Base-by-base conservation (phyloP, 495 filamentous ascomycete species). In the Hypoxylon crocopeplum region DNA sequence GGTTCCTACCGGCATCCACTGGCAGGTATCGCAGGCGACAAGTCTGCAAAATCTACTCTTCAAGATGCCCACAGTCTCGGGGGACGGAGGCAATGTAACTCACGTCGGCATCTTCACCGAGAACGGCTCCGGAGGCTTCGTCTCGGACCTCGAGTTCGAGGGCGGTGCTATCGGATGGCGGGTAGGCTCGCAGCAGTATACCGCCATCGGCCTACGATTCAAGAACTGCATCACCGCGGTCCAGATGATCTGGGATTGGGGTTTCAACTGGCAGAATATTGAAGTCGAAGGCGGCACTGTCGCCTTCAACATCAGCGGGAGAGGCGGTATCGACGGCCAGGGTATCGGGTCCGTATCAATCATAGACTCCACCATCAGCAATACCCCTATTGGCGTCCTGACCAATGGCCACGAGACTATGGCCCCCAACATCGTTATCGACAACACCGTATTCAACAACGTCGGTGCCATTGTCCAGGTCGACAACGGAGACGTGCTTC, bases 291-390 rank as follows among this genome's bases (percentile, higher is more conserved):
- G 41, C n/a, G 46, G 48, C 36, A 10, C 15, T 6, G 56, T 66
- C 13, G 69, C n/a, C 29, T 59, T 71, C 33, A 62, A 68, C 29
- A 57, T 66, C n/a, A 56, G 25, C 6, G 62, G 73, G 7, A 79
- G 75, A n/a, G 77, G 76, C 11, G 74, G 68, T 7, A 66, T 72
- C 2, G 52, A 19, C 20, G 79, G 79, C 59, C 86, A 88, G 66
- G 82, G 79, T 12, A 84, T 86, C 20, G 87, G 88, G 21, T 88
- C 86, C 0, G 78, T 92, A n/a, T 72, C 90, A 22, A 69, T 93
- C 44, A 79, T 89, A 20, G 91, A 34, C 12, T 12, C 5, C 32
- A n/a, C 12, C 32, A 93, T 68, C 87, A 83, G 69, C 30, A 83
- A 84, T 61, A 86, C 83, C 5, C 77, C 78, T 1, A 79, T 81